Percentiles rank a stretch among this genome's conserved stretches.
Evolutionary conservation across 2,329 filamentous ascomycete species (phyloP).

Genomic region (Stagonosporopsis rhizophila): DNA sequence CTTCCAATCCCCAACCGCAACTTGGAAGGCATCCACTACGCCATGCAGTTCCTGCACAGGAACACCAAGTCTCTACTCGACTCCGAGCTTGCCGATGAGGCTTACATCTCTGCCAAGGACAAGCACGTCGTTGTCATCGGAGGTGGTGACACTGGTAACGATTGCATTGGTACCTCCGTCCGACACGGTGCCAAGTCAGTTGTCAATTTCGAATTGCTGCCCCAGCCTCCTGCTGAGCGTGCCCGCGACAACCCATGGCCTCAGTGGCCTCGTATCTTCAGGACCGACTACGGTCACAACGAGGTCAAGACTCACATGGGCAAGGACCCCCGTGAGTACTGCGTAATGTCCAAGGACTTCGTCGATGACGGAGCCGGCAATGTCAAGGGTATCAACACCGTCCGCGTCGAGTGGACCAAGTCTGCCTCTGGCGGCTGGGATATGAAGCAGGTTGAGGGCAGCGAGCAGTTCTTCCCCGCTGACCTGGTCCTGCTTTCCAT

Average conservation of each 20-base stretch:
- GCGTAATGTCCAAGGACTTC: constrained; percentile 98
- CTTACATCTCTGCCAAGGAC: constrained; percentile 93
- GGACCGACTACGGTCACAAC: constrained; percentile 96
- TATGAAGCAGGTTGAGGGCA: constrained; percentile 96
- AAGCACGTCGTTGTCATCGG: constrained; percentile 97
- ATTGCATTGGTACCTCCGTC: constrained; percentile 96
- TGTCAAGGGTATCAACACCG: constrained; percentile 94
- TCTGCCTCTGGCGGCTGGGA: constrained; percentile 90
- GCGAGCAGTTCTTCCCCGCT: constrained; percentile 94
- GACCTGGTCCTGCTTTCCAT: constrained; percentile 94
- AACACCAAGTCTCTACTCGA: constrained; percentile 98
- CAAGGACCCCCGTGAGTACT: constrained; percentile 95
- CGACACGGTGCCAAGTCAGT: constrained; percentile 95
- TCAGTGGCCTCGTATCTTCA: constrained; percentile 97
- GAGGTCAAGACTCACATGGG: constrained; percentile 97
- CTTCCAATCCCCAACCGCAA: constrained; percentile 89
- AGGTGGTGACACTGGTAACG: constrained; percentile 96
- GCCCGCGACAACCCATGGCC: constrained; percentile 97
- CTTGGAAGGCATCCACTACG: constrained; percentile 89
- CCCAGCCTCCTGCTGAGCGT: constrained; percentile 89
- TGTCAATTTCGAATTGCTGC: constrained; percentile 94
- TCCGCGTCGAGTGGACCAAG: constrained; percentile 96
- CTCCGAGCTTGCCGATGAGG: constrained; percentile 80
- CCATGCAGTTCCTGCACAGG: constrained; percentile 96
- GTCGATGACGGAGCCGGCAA: constrained; percentile 85